These are phyloP conservation scores for Penicillium sp. DNA, from an alignment of 2,329 filamentous ascomycete species.

Conservation along the genomic window DNA sequence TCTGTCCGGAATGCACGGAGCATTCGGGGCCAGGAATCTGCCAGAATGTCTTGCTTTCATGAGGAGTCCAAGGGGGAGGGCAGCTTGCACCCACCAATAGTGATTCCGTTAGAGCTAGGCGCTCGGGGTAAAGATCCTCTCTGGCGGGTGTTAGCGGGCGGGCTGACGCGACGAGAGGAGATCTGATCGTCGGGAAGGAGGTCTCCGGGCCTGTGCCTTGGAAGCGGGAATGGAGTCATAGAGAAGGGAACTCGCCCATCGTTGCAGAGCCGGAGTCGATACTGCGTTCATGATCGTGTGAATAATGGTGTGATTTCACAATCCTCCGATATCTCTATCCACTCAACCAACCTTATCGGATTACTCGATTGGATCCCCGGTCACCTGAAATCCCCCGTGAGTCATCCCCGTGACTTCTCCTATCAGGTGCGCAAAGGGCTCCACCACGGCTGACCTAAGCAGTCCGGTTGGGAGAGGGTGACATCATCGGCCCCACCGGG, in stretches of 20 bases:
- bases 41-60: conserved; percentile 15
- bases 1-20: conserved; percentile 13
- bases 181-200: conserved; percentile 20
- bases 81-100: no score
- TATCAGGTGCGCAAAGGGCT: conserved; percentile 9
- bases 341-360: no score
- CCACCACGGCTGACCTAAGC: background rate
- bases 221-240: no score
- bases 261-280: conserved; percentile 5
- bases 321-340: no score
- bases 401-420: conserved; percentile 16
- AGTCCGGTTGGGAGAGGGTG: conserved; percentile 18
- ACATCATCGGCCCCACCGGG: conserved; percentile 26
- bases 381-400: conserved; percentile 1
- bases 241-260: no score
- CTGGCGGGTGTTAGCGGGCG: conserved; percentile 15
- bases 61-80: conserved; percentile 1
- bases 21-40: conserved; percentile 14
- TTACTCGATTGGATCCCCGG: no score
- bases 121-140: conserved; percentile 23
- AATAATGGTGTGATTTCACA: no score
- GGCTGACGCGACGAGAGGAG: conserved; percentile 18
- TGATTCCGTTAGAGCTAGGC: conserved; percentile 3
- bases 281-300: no score
- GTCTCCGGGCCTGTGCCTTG: background rate